phyloP scores from a whole-genome alignment of 257 asterid species.

The Ligustrum vulgare region DNA sequence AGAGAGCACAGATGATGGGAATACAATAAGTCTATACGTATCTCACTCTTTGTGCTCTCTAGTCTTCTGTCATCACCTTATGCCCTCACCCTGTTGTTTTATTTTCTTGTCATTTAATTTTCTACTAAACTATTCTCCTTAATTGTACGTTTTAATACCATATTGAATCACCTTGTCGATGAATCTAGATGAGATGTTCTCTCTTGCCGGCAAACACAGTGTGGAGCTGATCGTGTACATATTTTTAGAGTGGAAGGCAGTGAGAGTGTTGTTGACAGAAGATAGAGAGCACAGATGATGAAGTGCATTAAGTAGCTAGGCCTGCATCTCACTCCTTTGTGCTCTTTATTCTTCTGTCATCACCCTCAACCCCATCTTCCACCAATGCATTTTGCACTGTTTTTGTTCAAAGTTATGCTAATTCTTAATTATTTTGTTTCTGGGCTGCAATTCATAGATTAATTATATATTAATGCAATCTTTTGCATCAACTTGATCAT shows the following conservation, averaged over 20 bases:
- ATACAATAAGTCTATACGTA: conserved; percentile 20
- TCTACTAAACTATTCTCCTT: not conserved
- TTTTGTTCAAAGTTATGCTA: not conserved
- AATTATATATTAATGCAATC: no score
- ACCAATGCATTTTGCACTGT: not conserved
- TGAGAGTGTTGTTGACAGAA: conserved; percentile 28
- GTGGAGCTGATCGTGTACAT: not conserved
- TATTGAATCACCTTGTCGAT: not conserved
- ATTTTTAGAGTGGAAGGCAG: not conserved
- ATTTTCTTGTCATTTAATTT: not conserved
- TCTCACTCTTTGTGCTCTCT: conserved; percentile 32
- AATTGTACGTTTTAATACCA: not conserved
- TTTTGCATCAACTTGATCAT: no score
- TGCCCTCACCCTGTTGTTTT: conserved; percentile 17
- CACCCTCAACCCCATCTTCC: conserved; percentile 32
- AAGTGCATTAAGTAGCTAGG: conserved; percentile 24
- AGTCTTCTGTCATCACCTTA: conserved; percentile 28
- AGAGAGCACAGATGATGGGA: conserved; percentile 52
- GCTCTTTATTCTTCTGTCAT: conserved; percentile 88
- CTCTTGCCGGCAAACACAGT: not conserved
- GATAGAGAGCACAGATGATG: conserved; percentile 34
- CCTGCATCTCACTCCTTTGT: conserved; percentile 65
- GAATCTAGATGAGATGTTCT: not conserved
- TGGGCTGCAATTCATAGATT: no score
- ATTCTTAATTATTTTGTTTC: not conserved